Percentiles rank a stretch among this genome's conserved stretches.
Conservation (phyloP, 768 basidiomycete genomes). For the Auricularia cornea region DNA sequence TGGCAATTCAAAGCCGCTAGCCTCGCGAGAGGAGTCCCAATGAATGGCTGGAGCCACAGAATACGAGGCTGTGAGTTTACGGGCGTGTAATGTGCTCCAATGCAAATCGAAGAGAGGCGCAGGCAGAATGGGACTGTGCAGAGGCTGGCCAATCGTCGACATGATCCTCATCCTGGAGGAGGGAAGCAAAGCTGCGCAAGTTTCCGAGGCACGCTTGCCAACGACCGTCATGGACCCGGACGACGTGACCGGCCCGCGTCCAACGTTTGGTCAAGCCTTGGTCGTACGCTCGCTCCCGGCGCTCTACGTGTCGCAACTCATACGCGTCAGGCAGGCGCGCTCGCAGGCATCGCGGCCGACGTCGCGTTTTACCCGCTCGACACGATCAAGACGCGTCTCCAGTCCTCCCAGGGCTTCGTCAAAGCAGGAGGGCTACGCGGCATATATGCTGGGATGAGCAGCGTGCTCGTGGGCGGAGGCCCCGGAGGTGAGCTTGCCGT, state of each 20-base stretch:
- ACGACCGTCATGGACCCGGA: background rate
- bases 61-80: too few relatives aligned
- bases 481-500: slow-evolving; percentile 66
- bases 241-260: background rate
- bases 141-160: too few relatives aligned
- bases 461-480: slow-evolving; percentile 89
- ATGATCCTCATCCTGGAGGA: too few relatives aligned
- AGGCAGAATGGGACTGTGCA: too few relatives aligned
- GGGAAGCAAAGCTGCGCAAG: background rate
- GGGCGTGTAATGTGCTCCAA: too few relatives aligned
- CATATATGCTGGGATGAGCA: slow-evolving; percentile 89
- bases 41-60: too few relatives aligned
- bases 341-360: slow-evolving; percentile 91
- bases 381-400: slow-evolving; percentile 92
- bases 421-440: slow-evolving; percentile 82
- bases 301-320: background rate
- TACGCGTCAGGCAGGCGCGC: slow-evolving; percentile 60
- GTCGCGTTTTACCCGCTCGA: slow-evolving; percentile 95
- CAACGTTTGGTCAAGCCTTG: background rate
- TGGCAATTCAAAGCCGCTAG: too few relatives aligned
- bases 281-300: background rate
- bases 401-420: slow-evolving; percentile 79
- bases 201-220: background rate
- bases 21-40: too few relatives aligned
- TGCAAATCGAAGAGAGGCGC: too few relatives aligned